Evolutionary conservation across 768 basidiomycete species (phyloP), one percentile per base, ranked within the genome.

Genomic region (Pilatotrama ljubarskyi): DNA sequence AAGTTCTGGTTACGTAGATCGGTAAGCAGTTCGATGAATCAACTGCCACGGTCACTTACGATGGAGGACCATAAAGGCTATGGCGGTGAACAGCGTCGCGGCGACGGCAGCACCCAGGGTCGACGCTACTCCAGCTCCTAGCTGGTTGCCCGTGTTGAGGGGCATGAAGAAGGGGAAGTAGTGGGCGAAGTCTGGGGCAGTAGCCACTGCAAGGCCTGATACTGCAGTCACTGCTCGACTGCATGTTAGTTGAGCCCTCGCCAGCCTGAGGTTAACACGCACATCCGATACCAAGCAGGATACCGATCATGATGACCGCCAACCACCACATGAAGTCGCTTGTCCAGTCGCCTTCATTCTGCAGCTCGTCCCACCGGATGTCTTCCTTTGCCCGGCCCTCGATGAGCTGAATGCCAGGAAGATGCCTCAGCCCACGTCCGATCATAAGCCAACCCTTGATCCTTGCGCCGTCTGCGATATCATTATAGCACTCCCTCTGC

Each of bases 351-450:
- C 81, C 75, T 69, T 84, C 81, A 61, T 81, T 78, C 71, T 90
- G 88, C 49, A 93, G 74, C 24, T 89, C 84, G 58, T 86, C 84
- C 90, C 91, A 94, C 54, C 87, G 75, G 36, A 94, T 84, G 70
- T 93, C 91, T 67, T 93, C 90, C 71, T 90, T 91, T 14, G 90
- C 87, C 59, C 88, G 75, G 1, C 91, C 91, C 68, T 90, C 87
- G 22, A 94, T 91, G 36, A 88, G 74, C 68, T 88, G 76, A 5
- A 88, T 72, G 2, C 84, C 84, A 29, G 84, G 84, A 25, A 93
- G 70, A 64, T 79, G 81, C 55, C 84, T 73, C 59, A 92, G 70
- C 1, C 88, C 90, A 25, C 83, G 78, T 9, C 91, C 91, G 40
- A 90, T 80, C 69, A 94, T 73, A 53, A 94, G 69, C 89, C 90